Conservation (phyloP, 176 grass and related monocot species). For the Melocanna baccifera region DNA sequence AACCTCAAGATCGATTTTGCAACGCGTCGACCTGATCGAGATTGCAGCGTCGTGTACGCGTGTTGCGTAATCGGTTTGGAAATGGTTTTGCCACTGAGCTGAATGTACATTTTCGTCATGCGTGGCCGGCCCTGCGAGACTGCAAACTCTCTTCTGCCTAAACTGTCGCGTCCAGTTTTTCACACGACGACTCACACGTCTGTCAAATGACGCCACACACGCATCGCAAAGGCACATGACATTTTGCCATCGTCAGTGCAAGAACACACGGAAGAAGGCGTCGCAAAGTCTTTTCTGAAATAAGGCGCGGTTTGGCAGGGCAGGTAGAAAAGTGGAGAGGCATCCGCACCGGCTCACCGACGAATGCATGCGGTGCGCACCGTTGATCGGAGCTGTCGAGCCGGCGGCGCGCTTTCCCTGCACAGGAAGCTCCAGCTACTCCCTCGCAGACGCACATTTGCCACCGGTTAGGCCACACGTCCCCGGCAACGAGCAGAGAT, state of each 20-base stretch:
- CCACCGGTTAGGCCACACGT: slow-evolving; percentile 31
- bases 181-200: background rate
- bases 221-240: background rate
- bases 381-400: slow-evolving; percentile 23
- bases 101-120: background rate
- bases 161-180: background rate
- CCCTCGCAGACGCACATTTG: slow-evolving; percentile 1
- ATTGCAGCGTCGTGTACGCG: background rate
- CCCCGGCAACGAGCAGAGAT: slow-evolving; percentile 38
- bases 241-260: background rate
- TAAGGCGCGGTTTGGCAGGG: background rate
- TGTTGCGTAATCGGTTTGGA: background rate
- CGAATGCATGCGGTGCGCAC: background rate
- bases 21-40: background rate
- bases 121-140: background rate
- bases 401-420: slow-evolving; percentile 2
- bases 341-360: slow-evolving; percentile 24
- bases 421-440: slow-evolving; percentile 22
- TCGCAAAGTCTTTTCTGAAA: background rate
- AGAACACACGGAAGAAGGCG: background rate
- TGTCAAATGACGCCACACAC: background rate
- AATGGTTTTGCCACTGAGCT: background rate
- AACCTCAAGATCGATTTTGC: background rate
- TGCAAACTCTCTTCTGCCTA: background rate
- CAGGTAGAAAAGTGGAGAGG: background rate